Percentiles rank a stretch among this genome's conserved stretches.
phyloP scores from a whole-genome alignment of 805 yeast genomes.

The Nakazawaea ishiwadae region DNA sequence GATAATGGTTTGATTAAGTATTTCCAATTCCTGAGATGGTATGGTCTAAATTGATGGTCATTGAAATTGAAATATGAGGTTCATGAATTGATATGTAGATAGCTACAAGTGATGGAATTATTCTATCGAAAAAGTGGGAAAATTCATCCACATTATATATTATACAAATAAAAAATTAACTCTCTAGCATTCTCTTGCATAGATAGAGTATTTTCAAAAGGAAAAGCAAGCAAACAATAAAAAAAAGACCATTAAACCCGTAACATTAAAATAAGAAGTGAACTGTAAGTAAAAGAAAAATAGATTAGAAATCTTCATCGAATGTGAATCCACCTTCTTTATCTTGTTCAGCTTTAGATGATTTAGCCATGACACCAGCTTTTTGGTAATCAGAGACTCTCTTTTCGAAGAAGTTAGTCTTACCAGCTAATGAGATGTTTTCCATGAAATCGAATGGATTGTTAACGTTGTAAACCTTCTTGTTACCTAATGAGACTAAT shows the following conservation, averaged over 20 bases:
- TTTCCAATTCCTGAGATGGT: too few relatives aligned
- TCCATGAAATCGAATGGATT: constrained; percentile 99
- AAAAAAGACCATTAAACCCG: constrained; percentile 8
- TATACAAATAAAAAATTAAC: too few relatives aligned
- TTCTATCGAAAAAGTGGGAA: too few relatives aligned
- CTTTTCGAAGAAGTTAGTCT: constrained; percentile 98
- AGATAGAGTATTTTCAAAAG: too few relatives aligned
- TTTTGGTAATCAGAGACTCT: constrained; percentile 98
- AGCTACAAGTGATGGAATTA: too few relatives aligned
- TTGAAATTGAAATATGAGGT: too few relatives aligned
- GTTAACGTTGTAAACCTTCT: constrained; percentile 78
- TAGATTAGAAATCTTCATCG: constrained; percentile 86
- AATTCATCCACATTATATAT: too few relatives aligned
- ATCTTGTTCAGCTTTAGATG: constrained; percentile 41
- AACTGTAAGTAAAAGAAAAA: not conserved
- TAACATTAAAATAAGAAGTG: not conserved
- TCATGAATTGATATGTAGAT: too few relatives aligned
- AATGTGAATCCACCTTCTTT: constrained; percentile 63
- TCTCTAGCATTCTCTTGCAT: too few relatives aligned
- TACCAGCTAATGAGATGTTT: constrained; percentile 96
- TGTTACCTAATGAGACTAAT: constrained; percentile 84
- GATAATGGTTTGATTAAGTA: too few relatives aligned
- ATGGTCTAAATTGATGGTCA: too few relatives aligned
- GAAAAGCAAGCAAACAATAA: constrained; percentile 4
- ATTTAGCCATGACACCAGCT: constrained; percentile 95